A percentile compares a stretch with the other conserved stretches of the same genome.
These are phyloP conservation scores for Gossypium bickii DNA, from an alignment of 345 rosid genomes.

Conservation along the genomic window DNA sequence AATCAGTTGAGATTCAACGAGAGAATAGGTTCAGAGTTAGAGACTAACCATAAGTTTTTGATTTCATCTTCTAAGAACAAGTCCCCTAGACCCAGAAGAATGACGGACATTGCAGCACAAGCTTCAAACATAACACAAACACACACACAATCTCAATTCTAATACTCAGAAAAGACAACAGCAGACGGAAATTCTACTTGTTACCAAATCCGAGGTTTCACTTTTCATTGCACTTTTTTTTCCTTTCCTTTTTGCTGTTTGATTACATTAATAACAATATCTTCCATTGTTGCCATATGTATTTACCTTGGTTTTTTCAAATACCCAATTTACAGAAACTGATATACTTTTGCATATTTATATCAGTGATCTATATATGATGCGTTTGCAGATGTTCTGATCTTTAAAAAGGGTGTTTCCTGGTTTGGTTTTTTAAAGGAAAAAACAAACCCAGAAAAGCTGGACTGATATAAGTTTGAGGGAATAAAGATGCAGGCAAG, in stretches of 20 bases:
- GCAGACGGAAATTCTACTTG: constrained; percentile 1
- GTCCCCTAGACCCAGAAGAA: neutral
- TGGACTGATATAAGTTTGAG: neutral
- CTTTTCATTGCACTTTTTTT: neutral
- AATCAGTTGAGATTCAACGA: constrained; percentile 14
- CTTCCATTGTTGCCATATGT: neutral
- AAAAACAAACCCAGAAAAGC: neutral
- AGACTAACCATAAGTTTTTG: neutral
- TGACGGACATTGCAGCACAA: neutral
- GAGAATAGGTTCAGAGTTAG: neutral
- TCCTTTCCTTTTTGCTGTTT: neutral
- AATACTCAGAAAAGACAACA: neutral
- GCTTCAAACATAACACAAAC: neutral
- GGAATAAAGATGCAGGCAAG: constrained; percentile 13
- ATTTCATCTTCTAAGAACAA: neutral
- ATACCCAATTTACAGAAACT: neutral
- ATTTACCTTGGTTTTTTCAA: neutral
- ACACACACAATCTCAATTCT: neutral
- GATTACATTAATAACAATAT: neutral
- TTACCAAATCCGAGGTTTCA: constrained; percentile 6
- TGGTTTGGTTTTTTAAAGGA: constrained; percentile 10
- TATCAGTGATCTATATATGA: neutral
- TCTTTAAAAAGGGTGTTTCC: neutral
- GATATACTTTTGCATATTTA: neutral
- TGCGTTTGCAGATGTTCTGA: neutral